Percentiles rank a stretch among this genome's conserved stretches.
Evolutionary conservation across 129 eudicot species (phyloP).

Genomic region (Mikania micrantha): DNA sequence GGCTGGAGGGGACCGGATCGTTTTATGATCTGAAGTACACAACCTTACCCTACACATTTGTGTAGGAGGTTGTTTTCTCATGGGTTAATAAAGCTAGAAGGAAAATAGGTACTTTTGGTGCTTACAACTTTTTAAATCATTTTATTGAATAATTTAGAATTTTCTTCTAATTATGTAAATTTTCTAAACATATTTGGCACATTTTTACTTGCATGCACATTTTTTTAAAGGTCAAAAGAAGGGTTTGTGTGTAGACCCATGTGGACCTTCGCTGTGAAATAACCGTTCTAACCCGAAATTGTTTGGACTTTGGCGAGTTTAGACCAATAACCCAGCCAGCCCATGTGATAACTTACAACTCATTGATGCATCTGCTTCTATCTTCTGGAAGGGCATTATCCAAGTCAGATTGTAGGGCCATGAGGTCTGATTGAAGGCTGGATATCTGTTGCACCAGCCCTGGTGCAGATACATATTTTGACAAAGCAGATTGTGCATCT

Average conservation of each 20-base stretch:
- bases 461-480: conserved; percentile 91
- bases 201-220: no score
- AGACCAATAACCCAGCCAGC: neutral
- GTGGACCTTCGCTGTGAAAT: neutral
- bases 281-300: neutral
- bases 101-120: neutral
- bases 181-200: neutral
- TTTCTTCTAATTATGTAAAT: neutral
- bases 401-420: conserved; percentile 71
- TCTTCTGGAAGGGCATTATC: conserved; percentile 93
- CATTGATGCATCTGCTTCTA: conserved; percentile 86
- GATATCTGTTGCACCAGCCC: conserved; percentile 90
- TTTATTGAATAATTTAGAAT: neutral
- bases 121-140: neutral
- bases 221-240: neutral
- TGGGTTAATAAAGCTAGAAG: neutral
- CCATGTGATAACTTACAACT: conserved; percentile 56
- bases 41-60: no score
- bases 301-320: neutral
- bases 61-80: neutral
- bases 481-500: conserved; percentile 79
- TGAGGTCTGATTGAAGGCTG: conserved; percentile 82
- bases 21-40: no score
- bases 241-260: neutral
- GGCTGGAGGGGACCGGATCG: no score